Evolutionary conservation across 371 early-diverging fungal species (phyloP), one percentile per base, ranked within the genome.

Genomic region (Mucor piriformis): DNA sequence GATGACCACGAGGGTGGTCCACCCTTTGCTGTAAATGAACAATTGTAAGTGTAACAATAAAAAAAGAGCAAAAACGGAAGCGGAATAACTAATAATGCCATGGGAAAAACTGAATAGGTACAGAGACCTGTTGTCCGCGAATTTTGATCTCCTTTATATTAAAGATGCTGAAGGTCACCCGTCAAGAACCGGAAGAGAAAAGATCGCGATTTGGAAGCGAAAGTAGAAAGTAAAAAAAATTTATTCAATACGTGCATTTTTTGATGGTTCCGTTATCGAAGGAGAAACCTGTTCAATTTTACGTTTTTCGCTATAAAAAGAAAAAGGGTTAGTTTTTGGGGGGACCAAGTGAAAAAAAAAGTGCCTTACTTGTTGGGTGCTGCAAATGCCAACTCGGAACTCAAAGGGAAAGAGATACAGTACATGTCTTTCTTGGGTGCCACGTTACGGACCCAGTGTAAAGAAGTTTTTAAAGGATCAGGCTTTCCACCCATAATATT

Each of bases 351-450:
- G 11, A 33, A 33, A 33, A 33, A 33, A 33, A 33, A 33, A 33
- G 5, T 15, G n/a, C 5, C 5, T 24, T 46, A 46, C 46, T 18
- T 42, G 42, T 18, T 23, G 12, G 51, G 35, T 52, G 42, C 21
- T 53, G 77, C 78, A 71, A 85, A 83, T 11, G 84, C 85, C 10
- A 87, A 69, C 16, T 79, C 83, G 10, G 77, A 67, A 29, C 84
- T 88, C 38, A 95, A 66, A 13, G 79, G 78, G 67, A 99, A 93
- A 5, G 92, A 89, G 37, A 96, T 74, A 63, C 99, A 98, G 66
- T 92, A 90, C 99, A 99, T 98, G 46, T 97, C 94, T 81, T 97
- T 99, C 60, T 94, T 95, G 2, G 99, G 99, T 2, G 99, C 96
- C 0, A 99, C 99, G 51, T 88, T 90, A 24, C 98, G 87, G 2